Percentiles rank a stretch among this genome's conserved stretches.
These are phyloP conservation scores for Pinus tabuliformis DNA, from an alignment of 75 land plant species.

Conservation along the genomic window DNA sequence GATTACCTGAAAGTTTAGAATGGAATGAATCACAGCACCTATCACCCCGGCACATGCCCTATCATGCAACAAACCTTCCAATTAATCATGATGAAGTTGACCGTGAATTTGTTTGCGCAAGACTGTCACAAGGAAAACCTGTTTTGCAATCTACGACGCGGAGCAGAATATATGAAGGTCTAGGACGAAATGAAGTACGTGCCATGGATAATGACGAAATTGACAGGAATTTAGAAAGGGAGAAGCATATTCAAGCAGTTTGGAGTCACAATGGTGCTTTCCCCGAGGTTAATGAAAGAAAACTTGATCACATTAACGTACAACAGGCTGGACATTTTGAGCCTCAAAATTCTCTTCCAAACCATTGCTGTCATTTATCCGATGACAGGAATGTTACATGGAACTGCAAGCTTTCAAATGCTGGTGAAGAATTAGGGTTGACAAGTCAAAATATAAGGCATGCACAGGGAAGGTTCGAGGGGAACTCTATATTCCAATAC, in stretches of 20 bases:
- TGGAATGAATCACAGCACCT: neutral
- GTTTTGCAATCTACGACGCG: neutral
- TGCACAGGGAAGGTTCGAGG: constrained; percentile 5
- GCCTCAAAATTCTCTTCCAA: neutral
- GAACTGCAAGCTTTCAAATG: neutral
- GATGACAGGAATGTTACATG: constrained; percentile 1
- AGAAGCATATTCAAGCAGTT: neutral
- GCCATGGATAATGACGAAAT: neutral
- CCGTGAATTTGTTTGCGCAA: neutral
- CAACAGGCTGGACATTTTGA: constrained; percentile 6
- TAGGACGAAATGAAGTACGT: neutral
- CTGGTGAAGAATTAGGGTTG: neutral
- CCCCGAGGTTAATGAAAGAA: neutral
- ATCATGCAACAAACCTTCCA: neutral
- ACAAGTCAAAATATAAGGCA: neutral
- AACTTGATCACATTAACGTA: neutral
- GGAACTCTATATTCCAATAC: neutral
- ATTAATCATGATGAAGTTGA: neutral
- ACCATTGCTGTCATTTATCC: neutral
- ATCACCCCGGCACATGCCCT: neutral
- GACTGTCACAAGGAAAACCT: neutral
- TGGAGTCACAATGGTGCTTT: neutral
- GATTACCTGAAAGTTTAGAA: neutral
- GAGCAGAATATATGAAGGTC: constrained; percentile 4
- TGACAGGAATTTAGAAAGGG: neutral